A percentile compares a stretch with the other conserved stretches of the same genome.
These are phyloP conservation scores for Thalassiosira mediterranea DNA, from an alignment of 352 stramenopile genomes.

Conservation along the genomic window DNA sequence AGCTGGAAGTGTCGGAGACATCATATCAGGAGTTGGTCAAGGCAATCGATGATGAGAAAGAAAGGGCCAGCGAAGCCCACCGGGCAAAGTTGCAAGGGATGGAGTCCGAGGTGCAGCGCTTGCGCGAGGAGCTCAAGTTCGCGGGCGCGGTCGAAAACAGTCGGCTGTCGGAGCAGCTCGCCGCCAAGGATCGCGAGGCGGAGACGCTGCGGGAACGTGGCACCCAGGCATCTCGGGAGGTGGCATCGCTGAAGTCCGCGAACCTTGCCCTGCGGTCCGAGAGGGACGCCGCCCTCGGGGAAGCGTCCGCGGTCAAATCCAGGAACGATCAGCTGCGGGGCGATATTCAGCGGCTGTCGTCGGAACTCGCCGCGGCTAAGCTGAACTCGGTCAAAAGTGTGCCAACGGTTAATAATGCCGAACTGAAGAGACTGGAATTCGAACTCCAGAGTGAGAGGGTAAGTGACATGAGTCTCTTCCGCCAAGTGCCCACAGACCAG, in stretches of 20 bases:
- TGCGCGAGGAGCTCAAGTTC: conserved; percentile 22
- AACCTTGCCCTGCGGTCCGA: conserved; percentile 6
- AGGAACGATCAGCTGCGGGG: conserved; percentile 21
- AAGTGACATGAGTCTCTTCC: no score
- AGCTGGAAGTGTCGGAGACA: conserved; percentile 28
- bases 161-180: conserved; percentile 15
- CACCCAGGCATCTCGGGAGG: conserved; percentile 19
- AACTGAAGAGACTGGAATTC: conserved; percentile 49
- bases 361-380: conserved; percentile 3
- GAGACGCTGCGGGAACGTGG: conserved; percentile 16
- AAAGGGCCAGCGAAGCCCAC: conserved; percentile 22
- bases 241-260: conserved; percentile 3
- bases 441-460: conserved; percentile 44
- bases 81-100: conserved; percentile 25
- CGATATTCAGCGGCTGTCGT: conserved; percentile 25
- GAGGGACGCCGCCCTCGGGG: conserved; percentile 4
- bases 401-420: neutral
- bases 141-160: conserved; percentile 19
- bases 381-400: neutral
- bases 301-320: conserved; percentile 6
- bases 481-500: no score
- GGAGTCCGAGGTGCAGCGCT: conserved; percentile 20
- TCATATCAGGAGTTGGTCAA: conserved; percentile 50
- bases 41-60: conserved; percentile 52
- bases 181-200: conserved; percentile 17